Evolutionary conservation across 2,329 filamentous ascomycete genomes (phyloP), one percentile per base, ranked within the genome.

Genomic region (Harringtonia lauricola): DNA sequence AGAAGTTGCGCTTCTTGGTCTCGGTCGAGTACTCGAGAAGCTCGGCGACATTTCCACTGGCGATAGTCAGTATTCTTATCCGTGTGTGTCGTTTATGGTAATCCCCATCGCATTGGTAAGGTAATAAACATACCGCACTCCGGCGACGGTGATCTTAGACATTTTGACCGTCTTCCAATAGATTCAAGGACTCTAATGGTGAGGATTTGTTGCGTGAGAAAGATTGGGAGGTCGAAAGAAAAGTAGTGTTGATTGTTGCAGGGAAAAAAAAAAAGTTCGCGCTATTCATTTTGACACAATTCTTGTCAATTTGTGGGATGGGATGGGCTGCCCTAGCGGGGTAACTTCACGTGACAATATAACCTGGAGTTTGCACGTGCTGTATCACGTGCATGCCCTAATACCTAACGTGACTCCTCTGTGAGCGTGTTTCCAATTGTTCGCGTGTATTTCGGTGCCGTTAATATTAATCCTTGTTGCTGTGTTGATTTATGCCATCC

Each of bases 1-100:
- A 78, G 76, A 95, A 95, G 81, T 95, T 95, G 61, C 88, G 78
- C 85, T 95, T 95, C 84, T 95, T 95, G 70, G 85, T 86, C 70
- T 94, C 81, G 43, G 50, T 55, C 47, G 85, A 94, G 83, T 96
- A 96, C 64, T 94, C 83, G 62, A 98, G 84, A 63, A 98, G 79
- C 68, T 92, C 79, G 69, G 83, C 74, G 68, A 96, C 86, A 76
- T 96, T 90, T 68, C 79, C 76, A 79, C 89, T 52, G 47, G 40
- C 42, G 36, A 22, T 21, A 21, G 43, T 49, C 41, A 41, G 44
- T 28, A 39, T 47, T 22, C 39, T 28, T 22, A 13, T 34, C 36
- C 24, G 43, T 51, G 44, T 34, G 19, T 7, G 2, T 36, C 28
- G 2, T 28, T 39, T 13, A 12, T 8, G 19, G 19, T 10, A 7